phyloP scores from a whole-genome alignment of 306 rosid species.

The Castanea crenata region DNA sequence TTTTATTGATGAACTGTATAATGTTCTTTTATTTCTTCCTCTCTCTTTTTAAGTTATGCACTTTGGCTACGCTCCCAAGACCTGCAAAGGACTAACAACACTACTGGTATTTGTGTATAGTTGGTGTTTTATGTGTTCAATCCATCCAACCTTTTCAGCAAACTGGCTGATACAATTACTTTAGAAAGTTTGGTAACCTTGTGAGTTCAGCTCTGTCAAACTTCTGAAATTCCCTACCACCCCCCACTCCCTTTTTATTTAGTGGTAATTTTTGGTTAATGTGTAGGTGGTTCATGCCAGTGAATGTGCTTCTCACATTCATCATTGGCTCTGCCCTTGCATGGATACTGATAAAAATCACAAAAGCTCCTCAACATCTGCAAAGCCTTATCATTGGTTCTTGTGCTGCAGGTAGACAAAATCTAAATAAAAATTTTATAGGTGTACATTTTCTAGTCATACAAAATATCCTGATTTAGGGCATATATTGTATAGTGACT shows the following conservation, averaged over 20 bases:
- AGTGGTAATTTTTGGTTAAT: background rate
- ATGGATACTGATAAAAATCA: slow-evolving; percentile 34
- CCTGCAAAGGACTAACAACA: background rate
- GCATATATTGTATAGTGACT: too few species aligned
- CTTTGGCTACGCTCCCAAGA: too few species aligned
- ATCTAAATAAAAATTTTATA: background rate
- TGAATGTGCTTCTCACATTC: slow-evolving; percentile 46
- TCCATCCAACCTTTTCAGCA: background rate
- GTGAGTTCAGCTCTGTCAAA: slow-evolving; percentile 3
- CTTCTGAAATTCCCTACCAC: background rate
- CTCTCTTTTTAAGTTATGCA: too few species aligned
- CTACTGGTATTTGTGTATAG: background rate
- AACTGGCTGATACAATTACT: background rate
- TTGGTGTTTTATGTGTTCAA: background rate
- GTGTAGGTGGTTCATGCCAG: slow-evolving; percentile 52
- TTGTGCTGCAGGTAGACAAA: slow-evolving; percentile 35
- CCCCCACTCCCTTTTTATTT: background rate
- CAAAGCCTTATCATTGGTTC: slow-evolving; percentile 47
- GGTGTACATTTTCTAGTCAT: background rate
- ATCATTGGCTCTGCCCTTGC: slow-evolving; percentile 41
- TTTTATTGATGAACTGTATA: too few species aligned
- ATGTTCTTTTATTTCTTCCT: too few species aligned
- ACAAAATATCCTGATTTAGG: background rate
- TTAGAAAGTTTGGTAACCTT: background rate
- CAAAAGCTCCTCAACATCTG: slow-evolving; percentile 42